Base-by-base conservation (phyloP, 805 yeast genomes). In the Wickerhamiella domercqiae region DNA sequence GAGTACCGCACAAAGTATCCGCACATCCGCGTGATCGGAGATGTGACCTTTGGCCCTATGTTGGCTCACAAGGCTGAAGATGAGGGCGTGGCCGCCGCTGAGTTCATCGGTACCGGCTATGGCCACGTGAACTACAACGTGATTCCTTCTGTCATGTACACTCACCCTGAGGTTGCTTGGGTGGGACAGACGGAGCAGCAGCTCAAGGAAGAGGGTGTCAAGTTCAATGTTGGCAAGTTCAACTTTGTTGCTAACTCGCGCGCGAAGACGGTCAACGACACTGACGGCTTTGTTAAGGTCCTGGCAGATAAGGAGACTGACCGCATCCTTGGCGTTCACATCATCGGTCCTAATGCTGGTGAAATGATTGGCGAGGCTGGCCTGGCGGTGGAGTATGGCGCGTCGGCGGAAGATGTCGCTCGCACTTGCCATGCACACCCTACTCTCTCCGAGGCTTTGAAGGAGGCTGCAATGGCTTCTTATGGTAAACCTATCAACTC, bases 41-140 rank as follows among this genome's bases (percentile, higher is more conserved):
- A 90, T 58, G 96, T 78, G 39, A 90, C 99, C 30, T 90, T 82
- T 54, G 99, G 99, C 52, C 87, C 94, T 53, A 90, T 90, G 99
- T 73, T 90, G 65, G 99, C 99, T 47, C 99, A 90, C 73, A 90
- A 90, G 71, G 99, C 99, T 46, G 99, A 90, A 70, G 99, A 90
- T 62, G 99, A 90, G 70, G 99, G 95, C 64, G 78, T 90, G 51
- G 99, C 99, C 41, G 97, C 94, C 49, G 97, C 71, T 48, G 99
- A 90, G 67, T 81, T 74, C 68, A 73, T 90, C 61, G 83, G 83
- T 69, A 63, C 63, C 50, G 98, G 97, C 48, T 80, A 79, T 58
- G 99, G 99, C 43, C 98, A 90, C 61, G 97, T 90, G 50, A 90
- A 90, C 75, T 90, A 90, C 66, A 93, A 77, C 52, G 93, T 81